Base-by-base conservation (phyloP, 2,329 filamentous ascomycete genomes). In the Fusarium poae region DNA sequence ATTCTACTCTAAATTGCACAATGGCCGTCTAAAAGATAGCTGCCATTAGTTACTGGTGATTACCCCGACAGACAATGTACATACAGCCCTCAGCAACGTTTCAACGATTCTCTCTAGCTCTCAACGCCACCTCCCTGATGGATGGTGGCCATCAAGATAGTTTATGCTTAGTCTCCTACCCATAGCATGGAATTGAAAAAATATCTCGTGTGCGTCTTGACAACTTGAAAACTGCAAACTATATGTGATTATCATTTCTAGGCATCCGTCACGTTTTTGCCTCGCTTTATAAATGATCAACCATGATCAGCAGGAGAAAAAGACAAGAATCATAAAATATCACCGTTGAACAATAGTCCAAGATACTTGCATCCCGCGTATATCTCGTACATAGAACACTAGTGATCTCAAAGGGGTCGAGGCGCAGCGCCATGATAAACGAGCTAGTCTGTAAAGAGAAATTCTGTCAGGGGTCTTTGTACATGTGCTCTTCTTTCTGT, bases 221-320 rank as follows among this genome's bases (percentile, higher is more conserved):
- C 23, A 37, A 27, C 11, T 20, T 30, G 46, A 49, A 52, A 58
- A 46, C 45, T 18, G 49, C 42, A 50, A 58, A 54, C 45, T 18
- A 57, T 37, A 50, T 40, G 29, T 39, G 51, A 18, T 20, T 40
- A 37, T 65, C 59, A 56, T 39, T 53, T 68, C 65, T 68, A 51
- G 61, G 61, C 56, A 57, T 52, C 54, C 32, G 66, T 68, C 66
- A 70, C 44, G 43, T 51, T 52, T 61, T 54, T 54, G 35, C 60
- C 60, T 68, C 44, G 39, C 30, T 25, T 39, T 62, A n/a, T 32
- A 52, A 49, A 40, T 42, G 66, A 56, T 55, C 48, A 45, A 43
- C 62, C 29, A 43, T n/a, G 64, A 67, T 67, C 67, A 67, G 50
- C 57, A 58, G 44, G 52, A 62, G 57, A 67, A 27, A 6, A 10